phyloP scores from a whole-genome alignment of 345 rosid genomes.

The Erysimum cheiranthoides region DNA sequence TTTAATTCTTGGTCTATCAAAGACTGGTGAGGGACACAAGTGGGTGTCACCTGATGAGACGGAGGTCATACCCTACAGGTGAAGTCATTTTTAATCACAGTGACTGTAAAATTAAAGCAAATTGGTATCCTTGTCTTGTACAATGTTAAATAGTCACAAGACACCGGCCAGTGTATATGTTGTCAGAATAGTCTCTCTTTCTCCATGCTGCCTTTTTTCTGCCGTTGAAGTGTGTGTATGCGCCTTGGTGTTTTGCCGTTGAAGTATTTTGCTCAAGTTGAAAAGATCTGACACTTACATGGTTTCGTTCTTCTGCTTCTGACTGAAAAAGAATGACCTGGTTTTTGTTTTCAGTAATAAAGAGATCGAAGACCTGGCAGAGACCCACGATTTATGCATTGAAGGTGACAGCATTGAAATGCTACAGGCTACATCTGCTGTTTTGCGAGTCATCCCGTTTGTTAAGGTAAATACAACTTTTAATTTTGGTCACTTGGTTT shows the following conservation, averaged over 20 bases:
- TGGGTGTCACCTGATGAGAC: conserved; percentile 97
- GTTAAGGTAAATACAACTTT: conserved; percentile 68
- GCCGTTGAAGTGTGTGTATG: conserved; percentile 15
- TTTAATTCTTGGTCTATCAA: conserved; percentile 67
- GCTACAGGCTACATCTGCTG: conserved; percentile 84
- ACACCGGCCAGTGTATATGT: conserved; percentile 13
- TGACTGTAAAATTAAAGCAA: conserved; percentile 2
- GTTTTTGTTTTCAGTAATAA: conserved; percentile 63
- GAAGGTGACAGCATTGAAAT: conserved; percentile 98
- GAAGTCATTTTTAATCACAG: neutral
- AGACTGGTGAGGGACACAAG: conserved; percentile 55
- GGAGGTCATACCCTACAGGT: conserved; percentile 77
- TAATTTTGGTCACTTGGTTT: conserved; percentile 13
- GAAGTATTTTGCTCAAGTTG: conserved; percentile 22
- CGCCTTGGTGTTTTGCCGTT: conserved; percentile 10
- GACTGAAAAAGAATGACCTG: conserved; percentile 37
- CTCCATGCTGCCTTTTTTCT: conserved; percentile 4
- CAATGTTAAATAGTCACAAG: conserved; percentile 13
- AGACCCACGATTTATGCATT: conserved; percentile 90
- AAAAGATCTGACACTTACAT: neutral
- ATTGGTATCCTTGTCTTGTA: neutral
- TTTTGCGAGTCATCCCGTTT: conserved; percentile 80
- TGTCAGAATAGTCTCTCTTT: conserved; percentile 18
- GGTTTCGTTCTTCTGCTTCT: conserved; percentile 5
- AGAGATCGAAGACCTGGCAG: conserved; percentile 75